These are phyloP conservation scores for Volvox reticuliferus DNA, from an alignment of 139 green algal genomes.

Conservation along the genomic window DNA sequence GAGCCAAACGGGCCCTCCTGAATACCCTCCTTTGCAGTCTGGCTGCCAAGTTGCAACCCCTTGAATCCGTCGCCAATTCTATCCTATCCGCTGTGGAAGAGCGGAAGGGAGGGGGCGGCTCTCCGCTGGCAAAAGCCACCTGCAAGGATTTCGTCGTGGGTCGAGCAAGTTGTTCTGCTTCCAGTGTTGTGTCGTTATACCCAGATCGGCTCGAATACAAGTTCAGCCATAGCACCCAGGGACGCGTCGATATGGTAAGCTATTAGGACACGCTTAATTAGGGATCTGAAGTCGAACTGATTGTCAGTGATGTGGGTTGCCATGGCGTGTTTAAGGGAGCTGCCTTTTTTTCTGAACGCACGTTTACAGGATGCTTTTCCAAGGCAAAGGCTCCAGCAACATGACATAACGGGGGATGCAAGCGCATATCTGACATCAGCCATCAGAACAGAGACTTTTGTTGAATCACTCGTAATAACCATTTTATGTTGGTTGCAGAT, in stretches of 20 bases:
- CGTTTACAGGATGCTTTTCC: too few relatives aligned
- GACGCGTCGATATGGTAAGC: slow-evolving; percentile 48
- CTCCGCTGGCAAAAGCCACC: slow-evolving; percentile 12
- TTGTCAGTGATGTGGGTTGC: too few relatives aligned
- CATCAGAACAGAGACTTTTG: too few relatives aligned
- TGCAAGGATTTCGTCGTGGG: slow-evolving; percentile 48
- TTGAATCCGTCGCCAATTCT: neutral
- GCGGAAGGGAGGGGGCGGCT: slow-evolving; percentile 15
- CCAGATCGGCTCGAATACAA: slow-evolving; percentile 50
- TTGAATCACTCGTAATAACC: too few relatives aligned
- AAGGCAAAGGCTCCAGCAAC: too few relatives aligned
- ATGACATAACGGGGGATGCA: too few relatives aligned
- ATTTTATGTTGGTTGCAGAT: neutral
- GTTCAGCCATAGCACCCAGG: slow-evolving; percentile 47
- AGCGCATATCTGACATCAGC: too few relatives aligned
- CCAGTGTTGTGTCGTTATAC: slow-evolving; percentile 37
- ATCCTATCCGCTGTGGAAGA: slow-evolving; percentile 30
- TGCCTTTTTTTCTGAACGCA: too few relatives aligned
- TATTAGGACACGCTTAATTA: neutral
- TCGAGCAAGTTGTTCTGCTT: slow-evolving; percentile 17
- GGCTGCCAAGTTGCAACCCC: slow-evolving; percentile 39
- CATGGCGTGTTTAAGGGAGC: too few relatives aligned
- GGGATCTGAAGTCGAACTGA: too few relatives aligned
- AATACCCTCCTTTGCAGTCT: neutral
- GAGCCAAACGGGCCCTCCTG: too few relatives aligned